Conservation (phyloP, 805 yeast species). For the Starmerella sp. region DNA sequence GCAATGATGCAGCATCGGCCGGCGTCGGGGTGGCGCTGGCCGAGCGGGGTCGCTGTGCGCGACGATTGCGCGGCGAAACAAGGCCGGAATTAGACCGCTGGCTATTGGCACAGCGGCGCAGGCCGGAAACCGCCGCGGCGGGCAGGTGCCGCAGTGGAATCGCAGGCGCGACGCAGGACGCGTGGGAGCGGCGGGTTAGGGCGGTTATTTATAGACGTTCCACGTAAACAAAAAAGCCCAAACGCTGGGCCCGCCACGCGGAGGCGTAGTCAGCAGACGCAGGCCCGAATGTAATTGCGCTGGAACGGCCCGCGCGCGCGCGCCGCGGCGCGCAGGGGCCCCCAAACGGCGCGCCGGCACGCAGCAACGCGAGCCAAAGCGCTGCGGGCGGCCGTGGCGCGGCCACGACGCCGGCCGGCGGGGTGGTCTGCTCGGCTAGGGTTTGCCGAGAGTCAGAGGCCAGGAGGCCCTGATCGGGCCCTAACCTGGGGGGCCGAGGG, state of each 20-base stretch:
- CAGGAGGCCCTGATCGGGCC: neutral
- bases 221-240: neutral
- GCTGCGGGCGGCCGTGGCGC: no score
- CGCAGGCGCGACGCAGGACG: neutral
- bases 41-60: no score
- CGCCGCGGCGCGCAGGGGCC: no score
- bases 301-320: neutral
- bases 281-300: neutral
- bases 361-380: no score
- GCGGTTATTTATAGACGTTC: neutral
- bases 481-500: slow-evolving; percentile 1
- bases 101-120: no score
- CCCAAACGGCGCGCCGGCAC: no score
- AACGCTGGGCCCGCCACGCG: neutral
- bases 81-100: no score
- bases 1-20: no score
- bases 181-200: neutral
- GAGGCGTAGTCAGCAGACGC: neutral
- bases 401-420: no score
- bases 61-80: no score
- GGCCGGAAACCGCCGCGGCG: no score
- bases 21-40: no score
- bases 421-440: neutral
- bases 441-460: neutral
- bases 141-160: neutral